A percentile compares a stretch with the other conserved stretches of the same genome.
Evolutionary conservation across 208 protist species (phyloP).

Genomic region (Leishmania aethiopica): DNA sequence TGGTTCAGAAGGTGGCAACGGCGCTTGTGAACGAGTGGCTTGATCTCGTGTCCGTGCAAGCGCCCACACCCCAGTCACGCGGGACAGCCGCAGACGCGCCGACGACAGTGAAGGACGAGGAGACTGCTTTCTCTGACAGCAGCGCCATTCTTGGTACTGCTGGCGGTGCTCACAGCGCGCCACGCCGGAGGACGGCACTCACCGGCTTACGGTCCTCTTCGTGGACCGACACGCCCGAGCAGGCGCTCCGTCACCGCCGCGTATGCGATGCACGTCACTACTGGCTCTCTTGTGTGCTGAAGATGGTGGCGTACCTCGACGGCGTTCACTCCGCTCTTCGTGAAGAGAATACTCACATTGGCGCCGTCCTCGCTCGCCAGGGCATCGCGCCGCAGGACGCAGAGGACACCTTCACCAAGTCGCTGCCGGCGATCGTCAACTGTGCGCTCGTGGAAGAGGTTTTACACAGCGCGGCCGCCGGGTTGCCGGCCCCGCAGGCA

Average conservation of each 20-base stretch:
- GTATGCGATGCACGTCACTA: constrained; percentile 38
- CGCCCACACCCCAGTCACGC: not conserved
- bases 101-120: not conserved
- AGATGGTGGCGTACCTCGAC: constrained; percentile 61
- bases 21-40: constrained; percentile 51
- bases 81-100: not conserved
- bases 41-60: constrained; percentile 9
- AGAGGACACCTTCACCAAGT: constrained; percentile 32
- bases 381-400: constrained; percentile 17
- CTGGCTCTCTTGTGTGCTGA: constrained; percentile 64
- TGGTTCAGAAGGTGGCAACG: constrained; percentile 54
- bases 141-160: constrained; percentile 6
- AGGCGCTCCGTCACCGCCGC: not conserved
- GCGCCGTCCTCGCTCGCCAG: constrained; percentile 45
- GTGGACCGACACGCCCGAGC: not conserved
- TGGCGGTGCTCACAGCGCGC: not conserved
- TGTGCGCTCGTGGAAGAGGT: constrained; percentile 67
- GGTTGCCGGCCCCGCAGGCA: not conserved
- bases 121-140: not conserved
- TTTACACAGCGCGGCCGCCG: constrained; percentile 1
- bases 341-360: constrained; percentile 62
- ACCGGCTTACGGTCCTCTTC: no score
- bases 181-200: not conserved
- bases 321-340: constrained; percentile 46
- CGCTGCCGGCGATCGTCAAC: constrained; percentile 64